phyloP scores from a whole-genome alignment of 306 rosid species.

The Acacia acuminata region DNA sequence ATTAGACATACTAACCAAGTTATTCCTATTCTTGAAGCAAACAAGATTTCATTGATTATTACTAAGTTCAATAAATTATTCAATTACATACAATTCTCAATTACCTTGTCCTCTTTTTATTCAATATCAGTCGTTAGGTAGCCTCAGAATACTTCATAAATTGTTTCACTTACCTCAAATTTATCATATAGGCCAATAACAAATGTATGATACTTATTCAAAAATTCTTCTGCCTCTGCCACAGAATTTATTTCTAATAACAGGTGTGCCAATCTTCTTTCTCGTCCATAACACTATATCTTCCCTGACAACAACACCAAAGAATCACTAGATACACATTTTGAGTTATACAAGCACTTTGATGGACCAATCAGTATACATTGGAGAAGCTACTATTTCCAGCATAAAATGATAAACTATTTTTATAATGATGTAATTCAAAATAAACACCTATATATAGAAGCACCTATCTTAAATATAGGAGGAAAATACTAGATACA shows the following conservation, averaged over 20 bases:
- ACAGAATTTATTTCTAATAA: constrained; percentile 54
- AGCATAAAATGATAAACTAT: constrained; percentile 23
- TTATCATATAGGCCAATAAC: constrained; percentile 68
- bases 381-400: constrained; percentile 25
- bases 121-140: constrained; percentile 2
- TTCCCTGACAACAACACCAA: constrained; percentile 57
- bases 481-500: too few species aligned
- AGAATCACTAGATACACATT: constrained; percentile 11
- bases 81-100: background rate
- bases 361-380: constrained; percentile 8
- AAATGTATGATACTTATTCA: constrained; percentile 60
- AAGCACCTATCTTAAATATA: too few species aligned
- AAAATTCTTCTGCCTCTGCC: constrained; percentile 60
- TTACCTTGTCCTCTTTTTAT: background rate
- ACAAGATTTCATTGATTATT: background rate
- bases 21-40: background rate
- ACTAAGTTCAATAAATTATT: background rate
- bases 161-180: constrained; percentile 55
- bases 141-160: background rate
- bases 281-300: constrained; percentile 83
- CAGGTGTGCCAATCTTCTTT: constrained; percentile 79
- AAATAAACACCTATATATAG: too few species aligned
- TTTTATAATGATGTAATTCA: background rate
- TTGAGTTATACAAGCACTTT: constrained; percentile 18
- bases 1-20: too few species aligned